phyloP scores from a whole-genome alignment of 345 rosid species.

The Citrus sinensis region DVS_A1.0 CM039169.1:3462501-3463000 shows the following conservation, averaged over 20 bases:
- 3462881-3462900: conserved; percentile 54
- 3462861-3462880: background rate
- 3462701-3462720: background rate
- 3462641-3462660: too few species aligned
- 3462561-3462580: background rate
- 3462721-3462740: background rate
- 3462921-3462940: conserved; percentile 80
- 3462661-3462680: background rate
- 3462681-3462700: background rate
- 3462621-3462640: background rate
- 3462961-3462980: background rate
- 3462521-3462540: conserved; percentile 32
- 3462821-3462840: background rate
- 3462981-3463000: background rate
- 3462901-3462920: conserved; percentile 99
- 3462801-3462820: conserved; percentile 44
- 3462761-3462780: conserved; percentile 63
- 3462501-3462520: conserved; percentile 43
- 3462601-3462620: background rate
- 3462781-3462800: conserved; percentile 71
- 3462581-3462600: background rate
- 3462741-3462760: conserved; percentile 43
- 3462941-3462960: conserved; percentile 15
- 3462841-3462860: background rate
- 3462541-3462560: background rate